Evolutionary conservation across 1,284 basidiomycete species (phyloP).

Genomic region (Microbotryomycetes sp.): DNA sequence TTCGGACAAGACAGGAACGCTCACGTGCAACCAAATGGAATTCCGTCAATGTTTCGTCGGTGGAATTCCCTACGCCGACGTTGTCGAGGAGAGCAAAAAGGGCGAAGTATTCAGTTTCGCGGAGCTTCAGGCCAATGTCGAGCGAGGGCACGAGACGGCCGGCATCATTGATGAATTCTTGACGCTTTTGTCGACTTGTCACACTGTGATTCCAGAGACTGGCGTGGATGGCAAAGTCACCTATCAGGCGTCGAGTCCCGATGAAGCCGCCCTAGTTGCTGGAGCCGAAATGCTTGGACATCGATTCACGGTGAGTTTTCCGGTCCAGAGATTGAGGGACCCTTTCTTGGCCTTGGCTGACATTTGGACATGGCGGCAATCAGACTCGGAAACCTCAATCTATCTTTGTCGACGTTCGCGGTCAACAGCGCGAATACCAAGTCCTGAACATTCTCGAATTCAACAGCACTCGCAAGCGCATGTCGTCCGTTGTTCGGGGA

Average conservation of each 20-base stretch:
- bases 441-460: constrained; percentile 97
- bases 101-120: constrained; percentile 46
- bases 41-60: constrained; percentile 86
- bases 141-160: constrained; percentile 42
- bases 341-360: neutral
- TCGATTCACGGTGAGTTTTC: constrained; percentile 71
- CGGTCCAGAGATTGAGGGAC: neutral
- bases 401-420: constrained; percentile 76
- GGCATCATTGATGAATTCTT: constrained; percentile 74
- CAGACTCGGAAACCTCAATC: constrained; percentile 93
- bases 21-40: constrained; percentile 97
- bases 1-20: constrained; percentile 95
- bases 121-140: constrained; percentile 42
- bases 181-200: constrained; percentile 86
- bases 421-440: constrained; percentile 70
- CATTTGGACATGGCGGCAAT: neutral
- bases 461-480: constrained; percentile 93
- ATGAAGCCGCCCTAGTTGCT: constrained; percentile 91
- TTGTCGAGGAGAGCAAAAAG: constrained; percentile 72
- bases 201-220: constrained; percentile 97
- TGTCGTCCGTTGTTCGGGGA: constrained; percentile 86
- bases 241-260: constrained; percentile 95
- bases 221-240: constrained; percentile 56
- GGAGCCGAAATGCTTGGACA: constrained; percentile 91
- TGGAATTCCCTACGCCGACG: constrained; percentile 81